Base-by-base conservation (phyloP, 441 rosid genomes). In the Populus tomentosa region DNA sequence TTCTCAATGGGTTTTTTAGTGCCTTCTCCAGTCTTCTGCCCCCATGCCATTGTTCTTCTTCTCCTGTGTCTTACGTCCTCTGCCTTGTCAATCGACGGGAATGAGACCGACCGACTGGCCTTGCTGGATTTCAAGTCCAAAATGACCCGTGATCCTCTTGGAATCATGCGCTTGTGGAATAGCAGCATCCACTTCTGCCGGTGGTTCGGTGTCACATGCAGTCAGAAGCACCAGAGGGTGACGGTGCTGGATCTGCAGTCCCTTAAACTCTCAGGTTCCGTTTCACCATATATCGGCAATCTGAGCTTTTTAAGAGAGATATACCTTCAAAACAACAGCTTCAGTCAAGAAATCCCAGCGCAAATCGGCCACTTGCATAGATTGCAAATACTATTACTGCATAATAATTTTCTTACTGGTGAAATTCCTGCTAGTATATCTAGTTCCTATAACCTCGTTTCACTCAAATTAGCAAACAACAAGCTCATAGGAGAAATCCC, bases 91-190 rank as follows among this genome's bases (percentile, higher is more conserved):
- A 56, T n/a, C 26, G 7, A 10, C 10, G 42, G 77, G 7, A 80
- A 66, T 16, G 50, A 66, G 2, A 80, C 76, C 5, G 82, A 80
- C 26, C 24, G 20, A 10, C 61, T 32, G 0, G 56, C 79, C 3
- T 67, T 80, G 32, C 75, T 53, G 2, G 75, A 33, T 40, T 21
- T 80, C 42, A 75, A 71, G 76, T 30, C 78, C 18, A 71, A 59
- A 36, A 75, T 75, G 3, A 80, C 20, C 4, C 7, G 7, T 0
- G 82, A 80, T 38, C 76, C 82, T 11, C 26, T 80, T 36, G 62
- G 56, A 1, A 40, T 36, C 24, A 2, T 75, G 32, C 13, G 50
- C 32, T 65, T 62, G 3, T 80, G 79, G 82, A 75, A 80, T 14
- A 38, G 23, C 4, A 59, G 50, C 67, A 3, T 33, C 1, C 75